Conservation (phyloP, 2,329 filamentous ascomycete genomes). For the Alternaria angustiovoidea region DNA sequence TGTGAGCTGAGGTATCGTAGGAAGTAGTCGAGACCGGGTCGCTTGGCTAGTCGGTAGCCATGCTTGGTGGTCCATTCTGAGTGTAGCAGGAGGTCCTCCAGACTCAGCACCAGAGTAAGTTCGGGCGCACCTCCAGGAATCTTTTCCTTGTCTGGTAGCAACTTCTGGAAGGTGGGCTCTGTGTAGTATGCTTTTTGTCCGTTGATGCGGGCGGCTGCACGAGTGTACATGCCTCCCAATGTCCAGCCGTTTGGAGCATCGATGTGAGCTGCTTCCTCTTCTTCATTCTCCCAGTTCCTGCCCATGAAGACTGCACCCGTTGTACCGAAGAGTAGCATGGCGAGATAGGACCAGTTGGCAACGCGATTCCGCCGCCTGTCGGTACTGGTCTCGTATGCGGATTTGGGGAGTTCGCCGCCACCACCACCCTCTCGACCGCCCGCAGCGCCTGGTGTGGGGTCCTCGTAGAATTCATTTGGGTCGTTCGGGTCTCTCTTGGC, state of each 20-base stretch:
- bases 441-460: slow-evolving; percentile 52
- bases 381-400: slow-evolving; percentile 87
- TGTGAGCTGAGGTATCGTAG: slow-evolving; percentile 96
- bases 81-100: slow-evolving; percentile 94
- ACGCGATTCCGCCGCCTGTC: slow-evolving; percentile 81
- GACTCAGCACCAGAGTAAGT: slow-evolving; percentile 88
- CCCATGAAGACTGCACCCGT: slow-evolving; percentile 77
- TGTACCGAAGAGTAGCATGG: slow-evolving; percentile 64
- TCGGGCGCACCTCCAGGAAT: slow-evolving; percentile 71
- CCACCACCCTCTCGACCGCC: slow-evolving; percentile 57
- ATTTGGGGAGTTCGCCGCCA: slow-evolving; percentile 74
- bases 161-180: slow-evolving; percentile 91
- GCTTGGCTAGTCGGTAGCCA: slow-evolving; percentile 94
- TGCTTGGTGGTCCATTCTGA: slow-evolving; percentile 94
- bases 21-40: slow-evolving; percentile 96
- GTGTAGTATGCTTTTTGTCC: slow-evolving; percentile 91
- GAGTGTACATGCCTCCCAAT: slow-evolving; percentile 77
- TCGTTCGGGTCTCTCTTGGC: slow-evolving; percentile 36
- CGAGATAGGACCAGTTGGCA: slow-evolving; percentile 76
- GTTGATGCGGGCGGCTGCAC: slow-evolving; percentile 76
- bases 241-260: slow-evolving; percentile 84
- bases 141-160: slow-evolving; percentile 78
- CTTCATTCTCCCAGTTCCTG: slow-evolving; percentile 81
- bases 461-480: slow-evolving; percentile 63
- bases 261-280: slow-evolving; percentile 72